These are phyloP conservation scores for Penicillium sp. DNA, from an alignment of 2,329 filamentous ascomycete species.

Conservation along the genomic window DNA sequence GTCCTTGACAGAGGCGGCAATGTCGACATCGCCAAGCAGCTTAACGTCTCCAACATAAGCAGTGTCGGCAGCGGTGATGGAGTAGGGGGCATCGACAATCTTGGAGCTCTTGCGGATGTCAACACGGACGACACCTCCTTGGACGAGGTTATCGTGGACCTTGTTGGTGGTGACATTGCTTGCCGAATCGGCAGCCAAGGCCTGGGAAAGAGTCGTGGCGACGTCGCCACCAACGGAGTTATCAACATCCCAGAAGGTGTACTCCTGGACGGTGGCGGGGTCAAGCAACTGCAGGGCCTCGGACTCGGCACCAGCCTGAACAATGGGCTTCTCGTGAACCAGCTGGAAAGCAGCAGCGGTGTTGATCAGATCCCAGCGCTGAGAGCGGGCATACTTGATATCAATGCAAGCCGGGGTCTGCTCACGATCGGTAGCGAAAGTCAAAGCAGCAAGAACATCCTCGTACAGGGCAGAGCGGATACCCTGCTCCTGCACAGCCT, in stretches of 20 bases:
- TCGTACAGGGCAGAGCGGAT: conserved; percentile 78
- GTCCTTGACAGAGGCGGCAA: conserved; percentile 60
- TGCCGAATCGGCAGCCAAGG: conserved; percentile 52
- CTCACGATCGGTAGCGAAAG: conserved; percentile 63
- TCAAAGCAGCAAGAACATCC: conserved; percentile 78
- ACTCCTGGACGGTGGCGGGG: conserved; percentile 59
- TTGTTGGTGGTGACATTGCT: conserved; percentile 54
- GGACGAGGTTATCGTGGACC: conserved; percentile 54
- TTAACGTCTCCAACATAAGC: conserved; percentile 69
- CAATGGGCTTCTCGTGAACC: conserved; percentile 36
- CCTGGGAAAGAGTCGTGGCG: conserved; percentile 53
- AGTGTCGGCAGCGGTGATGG: conserved; percentile 68
- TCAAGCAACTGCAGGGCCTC: conserved; percentile 47
- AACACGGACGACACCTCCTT: conserved; percentile 70
- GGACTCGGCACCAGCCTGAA: conserved; percentile 21
- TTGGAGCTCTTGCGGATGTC: conserved; percentile 78
- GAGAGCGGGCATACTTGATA: conserved; percentile 76
- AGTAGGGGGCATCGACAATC: conserved; percentile 74
- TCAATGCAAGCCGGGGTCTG: conserved; percentile 61
- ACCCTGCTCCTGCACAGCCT: conserved; percentile 63
- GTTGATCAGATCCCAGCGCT: conserved; percentile 51
- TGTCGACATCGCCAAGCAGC: conserved; percentile 67
- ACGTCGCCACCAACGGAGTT: conserved; percentile 59
- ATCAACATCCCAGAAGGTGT: conserved; percentile 88
- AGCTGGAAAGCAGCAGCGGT: conserved; percentile 40